Percentiles rank a stretch among this genome's conserved stretches.
Evolutionary conservation across 306 rosid genomes (phyloP).

Genomic region (Cucumis melo): DNA sequence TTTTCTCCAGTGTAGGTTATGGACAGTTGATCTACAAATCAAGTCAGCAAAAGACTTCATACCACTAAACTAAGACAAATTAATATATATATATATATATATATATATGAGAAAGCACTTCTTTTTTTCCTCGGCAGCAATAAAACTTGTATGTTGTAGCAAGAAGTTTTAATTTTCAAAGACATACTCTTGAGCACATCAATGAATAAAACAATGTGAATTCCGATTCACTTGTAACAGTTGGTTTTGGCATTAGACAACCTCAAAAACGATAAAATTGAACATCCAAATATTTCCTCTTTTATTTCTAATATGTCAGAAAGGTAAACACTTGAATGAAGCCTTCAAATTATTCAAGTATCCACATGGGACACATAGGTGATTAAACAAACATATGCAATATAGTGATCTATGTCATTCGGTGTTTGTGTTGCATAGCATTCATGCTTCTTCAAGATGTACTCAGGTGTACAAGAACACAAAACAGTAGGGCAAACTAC

Average conservation of each 20-base stretch:
- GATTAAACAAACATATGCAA: background rate
- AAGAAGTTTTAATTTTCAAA: background rate
- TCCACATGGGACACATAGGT: background rate
- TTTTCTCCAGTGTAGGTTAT: background rate
- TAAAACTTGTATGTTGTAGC: background rate
- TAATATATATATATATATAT: background rate
- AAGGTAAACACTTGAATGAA: background rate
- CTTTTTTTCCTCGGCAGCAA: background rate
- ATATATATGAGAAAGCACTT: background rate
- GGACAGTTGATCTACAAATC: background rate
- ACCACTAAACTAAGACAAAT: background rate
- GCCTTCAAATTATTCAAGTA: background rate
- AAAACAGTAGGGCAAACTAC: background rate
- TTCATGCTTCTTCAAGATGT: background rate
- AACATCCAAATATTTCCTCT: background rate
- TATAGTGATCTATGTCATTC: background rate
- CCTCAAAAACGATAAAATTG: background rate
- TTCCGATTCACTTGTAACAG: background rate
- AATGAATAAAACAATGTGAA: background rate
- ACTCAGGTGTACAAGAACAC: background rate
- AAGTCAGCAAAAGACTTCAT: background rate
- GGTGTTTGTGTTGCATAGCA: background rate
- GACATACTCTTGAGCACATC: background rate
- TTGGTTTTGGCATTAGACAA: background rate
- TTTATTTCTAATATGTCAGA: background rate